These are phyloP conservation scores for Rhizoclosmatium globosum DNA, from an alignment of 192 early-diverging fungal genomes.

Conservation along the genomic window DNA sequence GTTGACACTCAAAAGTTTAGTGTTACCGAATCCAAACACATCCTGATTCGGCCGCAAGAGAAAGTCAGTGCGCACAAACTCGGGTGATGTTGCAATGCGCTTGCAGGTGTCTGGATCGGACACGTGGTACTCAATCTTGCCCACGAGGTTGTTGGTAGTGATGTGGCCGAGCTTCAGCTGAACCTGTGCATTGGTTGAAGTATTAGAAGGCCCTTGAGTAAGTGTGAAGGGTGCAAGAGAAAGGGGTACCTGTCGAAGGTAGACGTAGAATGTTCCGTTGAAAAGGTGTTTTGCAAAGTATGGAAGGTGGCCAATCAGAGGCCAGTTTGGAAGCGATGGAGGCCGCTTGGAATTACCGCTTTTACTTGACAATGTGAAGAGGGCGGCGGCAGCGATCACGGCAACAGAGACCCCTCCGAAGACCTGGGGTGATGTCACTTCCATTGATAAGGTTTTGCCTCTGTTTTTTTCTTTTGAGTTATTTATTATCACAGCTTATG, in stretches of 20 bases:
- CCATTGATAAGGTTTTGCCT: too few species aligned
- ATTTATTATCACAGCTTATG: neutral
- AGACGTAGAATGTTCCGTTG: neutral
- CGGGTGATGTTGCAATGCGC: neutral
- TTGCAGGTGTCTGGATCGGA: constrained; percentile 14
- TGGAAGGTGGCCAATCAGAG: neutral
- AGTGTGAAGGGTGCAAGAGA: too few species aligned
- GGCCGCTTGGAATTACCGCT: neutral
- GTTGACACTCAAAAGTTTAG: neutral
- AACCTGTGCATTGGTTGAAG: neutral
- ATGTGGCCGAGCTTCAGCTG: neutral
- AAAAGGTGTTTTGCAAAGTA: neutral
- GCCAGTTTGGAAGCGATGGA: neutral
- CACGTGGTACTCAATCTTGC: constrained; percentile 4
- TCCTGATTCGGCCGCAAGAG: constrained; percentile 15
- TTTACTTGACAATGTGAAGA: too few species aligned
- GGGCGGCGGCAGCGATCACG: too few species aligned
- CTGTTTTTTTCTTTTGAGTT: neutral
- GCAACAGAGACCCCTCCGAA: too few species aligned
- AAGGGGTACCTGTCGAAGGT: neutral
- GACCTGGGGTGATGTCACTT: too few species aligned
- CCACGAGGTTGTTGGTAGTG: constrained; percentile 8
- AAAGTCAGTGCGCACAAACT: constrained; percentile 19
- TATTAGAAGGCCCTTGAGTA: too few species aligned
- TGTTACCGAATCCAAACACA: constrained; percentile 26